Evolutionary conservation across 2,329 filamentous ascomycete genomes (phyloP), one percentile per base, ranked within the genome.

Genomic region (Talaromyces sp.): DNA sequence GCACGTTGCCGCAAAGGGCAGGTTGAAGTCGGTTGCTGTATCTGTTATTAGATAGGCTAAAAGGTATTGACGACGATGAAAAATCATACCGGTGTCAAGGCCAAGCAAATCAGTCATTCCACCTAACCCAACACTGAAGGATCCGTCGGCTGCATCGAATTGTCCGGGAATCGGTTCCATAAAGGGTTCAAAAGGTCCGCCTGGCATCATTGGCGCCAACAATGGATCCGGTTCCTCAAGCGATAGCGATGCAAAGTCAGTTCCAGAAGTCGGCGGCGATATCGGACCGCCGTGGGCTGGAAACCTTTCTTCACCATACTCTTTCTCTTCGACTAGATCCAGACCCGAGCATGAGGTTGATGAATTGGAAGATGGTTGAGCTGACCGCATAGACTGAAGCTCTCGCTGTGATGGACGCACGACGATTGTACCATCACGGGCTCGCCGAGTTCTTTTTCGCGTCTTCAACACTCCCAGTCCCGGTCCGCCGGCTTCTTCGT

Each of bases 1-100:
- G 67, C 80, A 80, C 66, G 85, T 85, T 1, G 86, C 87, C 2
- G 86, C 87, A 72, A 87, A 89, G 5, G 86, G 86, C 76, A 87
- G 86, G 63, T 89, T 88, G 71, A 89, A 89, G 0, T 86, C 87
- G 70, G 82, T 86, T 35, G 86, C 86, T 71, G 63, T 9, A 33
- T 10, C 0, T 19, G 15, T 27, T 35, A 37, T 57, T 15, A 58
- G 56, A 39, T 35, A 13, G 15, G 49, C 22, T 35, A 25, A n/a
- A 33, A 17, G 3, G 8, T 13, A 4, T 25, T 22, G 19, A 7
- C 11, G 33, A 27, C 10, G 4, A 15, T 25, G 15, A 33, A 33
- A 45, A 41, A 35, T 45, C 70, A 66, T 74, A 79, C 78, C 78
- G 61, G 86, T 88, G 70, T 88, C 86, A 52, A 86, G 82, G 64